These are phyloP conservation scores for Didymella pinodella DNA, from an alignment of 2,329 filamentous ascomycete species.

Conservation along the genomic window DNA sequence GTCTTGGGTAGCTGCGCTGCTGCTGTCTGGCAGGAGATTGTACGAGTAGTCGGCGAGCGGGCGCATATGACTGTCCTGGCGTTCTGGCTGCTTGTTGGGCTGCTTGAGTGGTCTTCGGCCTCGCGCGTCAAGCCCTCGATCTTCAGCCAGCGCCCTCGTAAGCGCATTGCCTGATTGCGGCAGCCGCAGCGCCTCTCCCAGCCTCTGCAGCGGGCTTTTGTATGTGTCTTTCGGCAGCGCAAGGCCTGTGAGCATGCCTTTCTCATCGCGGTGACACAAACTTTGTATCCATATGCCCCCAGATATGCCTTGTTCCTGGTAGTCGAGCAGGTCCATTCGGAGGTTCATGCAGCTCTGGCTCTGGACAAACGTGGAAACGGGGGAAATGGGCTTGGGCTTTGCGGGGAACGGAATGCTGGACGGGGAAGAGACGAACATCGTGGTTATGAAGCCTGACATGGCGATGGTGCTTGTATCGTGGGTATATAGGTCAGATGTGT, in stretches of 20 bases:
- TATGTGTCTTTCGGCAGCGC: constrained; percentile 38
- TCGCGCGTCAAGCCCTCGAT: constrained; percentile 1
- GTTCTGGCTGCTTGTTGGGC: constrained; percentile 2
- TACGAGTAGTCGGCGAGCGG: constrained; percentile 48
- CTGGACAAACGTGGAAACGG: constrained; percentile 55
- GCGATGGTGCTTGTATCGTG: constrained; percentile 23
- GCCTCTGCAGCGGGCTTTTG: constrained; percentile 44
- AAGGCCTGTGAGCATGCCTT: constrained; percentile 26
- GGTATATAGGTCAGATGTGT: constrained; percentile 31
- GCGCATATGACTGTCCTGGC: constrained; percentile 29
- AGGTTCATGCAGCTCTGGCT: constrained; percentile 52
- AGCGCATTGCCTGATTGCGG: constrained; percentile 26
- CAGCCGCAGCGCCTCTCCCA: constrained; percentile 39
- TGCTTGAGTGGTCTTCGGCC: not conserved
- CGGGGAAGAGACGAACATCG: constrained; percentile 69
- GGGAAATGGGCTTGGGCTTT: constrained; percentile 51
- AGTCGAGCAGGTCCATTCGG: constrained; percentile 27
- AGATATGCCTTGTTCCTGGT: constrained; percentile 20
- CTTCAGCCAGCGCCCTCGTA: constrained; percentile 13
- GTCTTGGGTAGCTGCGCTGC: constrained; percentile 14
- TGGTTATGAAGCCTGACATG: constrained; percentile 83
- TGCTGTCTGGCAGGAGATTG: constrained; percentile 31
- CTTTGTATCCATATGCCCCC: constrained; percentile 24
- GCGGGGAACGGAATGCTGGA: constrained; percentile 42
- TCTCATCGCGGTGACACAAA: constrained; percentile 5